Evolutionary conservation across 225 moss, liverwort and hornwort species (phyloP).

Genomic region (Physcomitrellopsis africana): DNA sequence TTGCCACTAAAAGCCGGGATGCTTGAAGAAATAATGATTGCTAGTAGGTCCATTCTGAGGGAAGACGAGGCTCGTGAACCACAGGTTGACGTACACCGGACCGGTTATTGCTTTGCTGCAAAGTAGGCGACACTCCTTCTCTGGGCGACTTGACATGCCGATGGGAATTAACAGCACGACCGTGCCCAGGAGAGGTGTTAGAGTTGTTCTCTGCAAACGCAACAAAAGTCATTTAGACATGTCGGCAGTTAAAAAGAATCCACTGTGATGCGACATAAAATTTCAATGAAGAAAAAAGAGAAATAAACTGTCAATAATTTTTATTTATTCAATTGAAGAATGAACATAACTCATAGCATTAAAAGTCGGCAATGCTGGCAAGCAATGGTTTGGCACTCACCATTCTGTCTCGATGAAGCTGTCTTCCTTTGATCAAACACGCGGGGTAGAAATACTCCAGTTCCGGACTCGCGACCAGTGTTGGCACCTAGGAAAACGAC

Average conservation of each 20-base stretch:
- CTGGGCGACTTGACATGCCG: constrained; percentile 26
- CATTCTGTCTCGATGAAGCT: constrained; percentile 30
- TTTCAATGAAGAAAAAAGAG: rapidly evolving
- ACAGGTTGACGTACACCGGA: constrained; percentile 37
- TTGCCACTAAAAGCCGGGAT: no score
- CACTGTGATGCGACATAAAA: no score
- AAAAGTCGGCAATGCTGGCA: no score
- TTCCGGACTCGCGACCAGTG: constrained; percentile 81
- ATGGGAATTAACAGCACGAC: constrained; percentile 23
- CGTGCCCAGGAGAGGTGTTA: constrained; percentile 13
- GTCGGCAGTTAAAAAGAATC: no score
- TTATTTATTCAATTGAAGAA: no score
- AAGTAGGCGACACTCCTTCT: constrained; percentile 47
- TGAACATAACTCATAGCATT: no score
- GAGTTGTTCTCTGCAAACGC: constrained; percentile 25
- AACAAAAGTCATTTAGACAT: neutral
- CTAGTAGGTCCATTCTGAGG: constrained; percentile 86
- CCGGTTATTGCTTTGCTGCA: constrained; percentile 44
- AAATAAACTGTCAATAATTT: neutral
- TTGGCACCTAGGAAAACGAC: constrained; percentile 80
- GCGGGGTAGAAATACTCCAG: constrained; percentile 90
- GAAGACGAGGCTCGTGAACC: constrained; percentile 65
- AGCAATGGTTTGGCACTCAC: constrained; percentile 28
- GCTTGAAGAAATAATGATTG: neutral
- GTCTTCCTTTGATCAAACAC: constrained; percentile 60